Percentiles rank a stretch among this genome's conserved stretches.
These are phyloP conservation scores for Harringtonia lauricola DNA, from an alignment of 2,329 filamentous ascomycete genomes.

Conservation along the genomic window DNA sequence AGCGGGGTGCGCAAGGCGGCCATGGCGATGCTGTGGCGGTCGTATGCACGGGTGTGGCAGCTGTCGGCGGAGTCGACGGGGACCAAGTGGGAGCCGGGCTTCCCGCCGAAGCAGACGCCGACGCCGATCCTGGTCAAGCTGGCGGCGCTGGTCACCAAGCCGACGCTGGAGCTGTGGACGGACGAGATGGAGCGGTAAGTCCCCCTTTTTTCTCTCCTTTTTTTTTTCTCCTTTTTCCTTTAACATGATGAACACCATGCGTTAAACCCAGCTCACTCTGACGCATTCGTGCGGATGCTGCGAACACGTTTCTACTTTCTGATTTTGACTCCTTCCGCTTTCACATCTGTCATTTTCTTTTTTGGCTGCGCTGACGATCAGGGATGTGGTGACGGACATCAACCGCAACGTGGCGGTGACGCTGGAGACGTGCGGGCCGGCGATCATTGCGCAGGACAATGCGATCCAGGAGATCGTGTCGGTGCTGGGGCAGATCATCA, in stretches of 20 bases:
- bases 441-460: slow-evolving; percentile 63
- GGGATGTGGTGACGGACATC: slow-evolving; percentile 83
- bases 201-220: slow-evolving; percentile 41
- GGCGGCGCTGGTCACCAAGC: slow-evolving; percentile 72
- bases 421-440: slow-evolving; percentile 81
- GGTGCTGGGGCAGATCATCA: slow-evolving; percentile 68
- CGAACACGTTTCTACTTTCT: slow-evolving; percentile 58
- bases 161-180: slow-evolving; percentile 75
- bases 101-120: slow-evolving; percentile 74
- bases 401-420: slow-evolving; percentile 88
- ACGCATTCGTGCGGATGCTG: slow-evolving; percentile 81
- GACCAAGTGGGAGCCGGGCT: slow-evolving; percentile 79
- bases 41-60: slow-evolving; percentile 83
- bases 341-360: neutral
- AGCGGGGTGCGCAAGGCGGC: slow-evolving; percentile 90
- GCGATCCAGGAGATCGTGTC: slow-evolving; percentile 68
- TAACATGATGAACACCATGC: slow-evolving; percentile 72
- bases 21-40: slow-evolving; percentile 83
- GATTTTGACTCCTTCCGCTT: slow-evolving; percentile 13
- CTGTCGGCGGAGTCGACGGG: slow-evolving; percentile 70
- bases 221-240: slow-evolving; percentile 49
- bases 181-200: slow-evolving; percentile 92
- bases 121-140: slow-evolving; percentile 72
- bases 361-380: no score
- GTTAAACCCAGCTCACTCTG: slow-evolving; percentile 99